Base-by-base conservation (phyloP, 2,329 filamentous ascomycete genomes). In the Verticillium nonalfalfae region DNA sequence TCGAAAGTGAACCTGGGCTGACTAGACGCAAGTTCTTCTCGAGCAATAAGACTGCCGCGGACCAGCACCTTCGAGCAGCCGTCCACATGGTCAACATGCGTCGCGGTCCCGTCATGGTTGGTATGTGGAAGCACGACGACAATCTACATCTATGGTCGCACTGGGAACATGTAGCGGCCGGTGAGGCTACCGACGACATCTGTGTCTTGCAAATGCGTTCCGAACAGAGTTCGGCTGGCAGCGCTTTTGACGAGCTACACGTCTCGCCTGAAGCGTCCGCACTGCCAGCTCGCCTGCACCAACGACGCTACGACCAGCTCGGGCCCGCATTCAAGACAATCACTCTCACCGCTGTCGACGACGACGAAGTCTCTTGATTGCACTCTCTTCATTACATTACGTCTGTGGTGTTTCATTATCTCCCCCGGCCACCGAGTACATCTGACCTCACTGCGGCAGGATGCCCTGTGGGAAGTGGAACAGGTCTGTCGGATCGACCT, bases 401-500 rank as follows among this genome's bases (percentile, higher is more conserved):
- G 26, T 31, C 5, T 31, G 26, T 31, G 26, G 26, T 31, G 26
- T 31, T 31, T 18, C 14, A 15, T 45, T n/a, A 15, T 45, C 4
- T 21, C 15, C 5, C 39, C 7, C 15, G 3, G 18, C 9, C 39
- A 9, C 57, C 4, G 61, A 57, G 2, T 54, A 14, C 1, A 2
- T 21, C 57, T n/a, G 2, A 31, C 31, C 10, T n/a, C 26, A 21
- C 54, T 9, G 6, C 54, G 26, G 26, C 31, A 7, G 6, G 4
- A 73, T 59, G 26, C 68, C 71, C 61, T 76, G 73, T 3, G 76
- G 76, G 60, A 75, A 77, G 57, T 76, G 76, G 60, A 81, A 79
- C 45, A 79, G 60, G 60, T 78, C 71, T 1, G 67, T 66, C 0
- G 78, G 77, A 59, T 81, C 78, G 2, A 75, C 66, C 18, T 72